A percentile compares a stretch with the other conserved stretches of the same genome.
These are phyloP conservation scores for Annona squamosa DNA, from an alignment of 164 flowering plant genomes.

Conservation along the genomic window DNA sequence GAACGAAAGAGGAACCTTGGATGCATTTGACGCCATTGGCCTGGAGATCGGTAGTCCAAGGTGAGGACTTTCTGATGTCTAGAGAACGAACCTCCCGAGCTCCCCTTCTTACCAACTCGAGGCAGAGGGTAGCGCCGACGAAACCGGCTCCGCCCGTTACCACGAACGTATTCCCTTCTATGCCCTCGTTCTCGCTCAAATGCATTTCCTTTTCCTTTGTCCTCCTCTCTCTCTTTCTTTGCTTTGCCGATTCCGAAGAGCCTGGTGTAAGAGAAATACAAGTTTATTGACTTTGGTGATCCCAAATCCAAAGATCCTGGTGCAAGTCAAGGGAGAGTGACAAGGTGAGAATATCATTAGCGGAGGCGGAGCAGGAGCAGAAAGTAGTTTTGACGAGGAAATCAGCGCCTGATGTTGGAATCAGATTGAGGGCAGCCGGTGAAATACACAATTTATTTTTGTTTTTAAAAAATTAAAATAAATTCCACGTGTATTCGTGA, in stretches of 20 bases:
- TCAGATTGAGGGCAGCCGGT: no score
- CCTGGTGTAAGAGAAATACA: background rate
- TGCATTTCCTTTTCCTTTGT: slow-evolving; percentile 41
- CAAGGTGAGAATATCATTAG: no score
- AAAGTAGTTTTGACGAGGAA: no score
- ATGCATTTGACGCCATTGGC: slow-evolving; percentile 40
- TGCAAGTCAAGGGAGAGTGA: no score
- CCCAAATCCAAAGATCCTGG: no score
- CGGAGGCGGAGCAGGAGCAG: no score
- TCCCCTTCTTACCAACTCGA: slow-evolving; percentile 68
- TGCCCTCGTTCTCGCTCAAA: slow-evolving; percentile 89
- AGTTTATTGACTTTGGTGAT: background rate
- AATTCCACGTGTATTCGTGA: no score
- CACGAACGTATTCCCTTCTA: slow-evolving; percentile 69
- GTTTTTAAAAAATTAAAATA: no score
- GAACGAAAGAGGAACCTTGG: slow-evolving; percentile 38
- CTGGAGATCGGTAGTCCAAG: slow-evolving; percentile 51
- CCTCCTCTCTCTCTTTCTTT: background rate
- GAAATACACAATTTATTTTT: no score
- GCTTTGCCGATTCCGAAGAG: background rate
- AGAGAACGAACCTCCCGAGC: slow-evolving; percentile 65
- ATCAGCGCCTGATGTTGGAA: no score
- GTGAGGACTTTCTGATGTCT: slow-evolving; percentile 52
- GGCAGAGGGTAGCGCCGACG: slow-evolving; percentile 78
- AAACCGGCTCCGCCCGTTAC: slow-evolving; percentile 91